phyloP scores from a whole-genome alignment of 352 stramenopile genomes.

The Salisapilia sapeloensis region DNA sequence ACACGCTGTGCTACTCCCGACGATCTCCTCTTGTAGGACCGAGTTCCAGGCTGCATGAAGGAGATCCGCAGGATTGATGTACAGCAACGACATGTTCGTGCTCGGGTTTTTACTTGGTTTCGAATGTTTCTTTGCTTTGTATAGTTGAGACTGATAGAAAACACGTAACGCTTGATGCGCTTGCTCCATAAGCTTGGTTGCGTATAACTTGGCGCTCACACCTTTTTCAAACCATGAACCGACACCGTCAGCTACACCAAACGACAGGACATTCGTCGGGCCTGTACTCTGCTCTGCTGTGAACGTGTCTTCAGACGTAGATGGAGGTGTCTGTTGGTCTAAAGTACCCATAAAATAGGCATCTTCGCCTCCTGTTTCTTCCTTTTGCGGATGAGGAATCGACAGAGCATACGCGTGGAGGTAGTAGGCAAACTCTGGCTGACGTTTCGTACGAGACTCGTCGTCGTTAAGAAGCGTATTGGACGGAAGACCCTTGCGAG shows the following conservation, averaged over 20 bases:
- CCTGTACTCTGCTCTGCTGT: conserved; percentile 8
- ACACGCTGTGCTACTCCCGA: conserved; percentile 87
- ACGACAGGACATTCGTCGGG: conserved; percentile 70
- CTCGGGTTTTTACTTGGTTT: too few relatives aligned
- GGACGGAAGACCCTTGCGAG: conserved; percentile 56
- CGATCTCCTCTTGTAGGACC: conserved; percentile 82
- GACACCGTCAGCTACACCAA: conserved; percentile 91
- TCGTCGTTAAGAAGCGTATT: conserved; percentile 32
- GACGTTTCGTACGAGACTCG: conserved; percentile 6
- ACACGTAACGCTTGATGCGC: conserved; percentile 44
- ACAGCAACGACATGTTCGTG: too few relatives aligned
- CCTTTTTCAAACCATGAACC: conserved; percentile 92
- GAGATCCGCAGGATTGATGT: conserved; percentile 41
- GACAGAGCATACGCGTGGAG: conserved; percentile 58
- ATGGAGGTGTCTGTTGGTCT: too few relatives aligned
- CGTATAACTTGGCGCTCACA: conserved; percentile 60
- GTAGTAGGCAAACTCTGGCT: conserved; percentile 30
- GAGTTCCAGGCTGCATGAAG: conserved; percentile 54
- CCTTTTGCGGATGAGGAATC: conserved; percentile 61
- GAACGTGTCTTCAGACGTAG: conserved; percentile 23
- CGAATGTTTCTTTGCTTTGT: conserved; percentile 26
- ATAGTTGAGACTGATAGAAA: conserved; percentile 21
- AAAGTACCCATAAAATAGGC: conserved; percentile 85
- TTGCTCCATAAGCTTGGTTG: conserved; percentile 61
- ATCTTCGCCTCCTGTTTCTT: conserved; percentile 78